Evolutionary conservation across 2,329 filamentous ascomycete species (phyloP), one percentile per base, ranked within the genome.

Genomic region (Alternaria arbusti): DNA sequence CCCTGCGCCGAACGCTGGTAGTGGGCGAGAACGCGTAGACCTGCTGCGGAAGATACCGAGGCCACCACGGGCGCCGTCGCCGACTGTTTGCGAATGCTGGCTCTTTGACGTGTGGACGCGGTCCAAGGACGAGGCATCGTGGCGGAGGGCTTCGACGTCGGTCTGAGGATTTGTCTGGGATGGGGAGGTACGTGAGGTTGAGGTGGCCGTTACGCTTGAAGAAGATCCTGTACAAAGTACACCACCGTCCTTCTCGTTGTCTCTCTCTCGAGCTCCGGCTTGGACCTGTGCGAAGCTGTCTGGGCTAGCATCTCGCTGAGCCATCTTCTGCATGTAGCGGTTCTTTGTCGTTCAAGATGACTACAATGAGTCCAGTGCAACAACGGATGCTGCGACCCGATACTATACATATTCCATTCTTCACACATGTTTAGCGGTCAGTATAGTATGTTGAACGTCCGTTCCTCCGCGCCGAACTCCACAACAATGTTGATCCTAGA

Each of bases 1-100:
- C n/a, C 90, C 91, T 58, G 84, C 88, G 36, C 91, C 91, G 77
- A 94, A 92, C 7, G 82, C 80, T 1, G 91, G 91, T 59, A 94
- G 75, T 1, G 90, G 89, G 73, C 81, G 88, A 68, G 49, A 32
- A 4, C 67, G 74, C 12, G 75, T 87, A 52, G 86, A 83, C 52
- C 86, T 81, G 49, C 81, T 84, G 74, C 79, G 82, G n/a, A 55
- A 25, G 13, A 80, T 58, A 72, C 72, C 66, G 10, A 51, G 26
- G 23, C 75, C 36, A 11, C 36, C 36, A 40, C n/a, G n/a, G n/a
- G 15, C 36, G 36, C n/a, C n/a, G 15, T 17, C 77, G 64, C 91
- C 91, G n/a, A 94, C 91, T 3, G 91, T 94, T 57, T 82, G 86
- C 66, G 84, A 87, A 77, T 94, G 91, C 78, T 94, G 91, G 68